Evolutionary conservation across 2,329 filamentous ascomycete genomes (phyloP), one percentile per base, ranked within the genome.

Genomic region (Talaromyces sp.): DNA sequence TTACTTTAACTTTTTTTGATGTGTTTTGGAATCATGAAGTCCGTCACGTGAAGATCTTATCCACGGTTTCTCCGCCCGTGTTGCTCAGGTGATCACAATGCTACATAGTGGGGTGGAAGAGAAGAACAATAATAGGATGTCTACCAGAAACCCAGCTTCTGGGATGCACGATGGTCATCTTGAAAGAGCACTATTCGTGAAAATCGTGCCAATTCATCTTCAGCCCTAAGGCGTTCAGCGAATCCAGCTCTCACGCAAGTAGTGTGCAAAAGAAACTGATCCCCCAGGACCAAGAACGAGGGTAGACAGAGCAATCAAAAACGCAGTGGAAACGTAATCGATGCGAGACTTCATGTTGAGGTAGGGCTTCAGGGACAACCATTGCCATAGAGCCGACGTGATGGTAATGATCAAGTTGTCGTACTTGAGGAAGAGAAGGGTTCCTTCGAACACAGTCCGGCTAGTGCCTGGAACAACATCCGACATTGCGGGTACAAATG

Each of bases 381-480:
- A 58, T 13, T 39, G 54, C 54, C 54, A 58, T 9, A 58, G 14
- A 58, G 54, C 54, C 6, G 54, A 58, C 11, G 54, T 24, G n/a
- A 58, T 39, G 35, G n/a, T 58, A 41, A 41, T 58, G 9, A 58
- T 58, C n/a, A 58, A 10, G n/a, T 39, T 39, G 14, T 58, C 54
- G 19, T 58, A 58, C 37, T 58, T 58, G n/a, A 58, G 33, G 37
- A 58, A 58, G 13, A 58, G 37, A n/a, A 58, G 37, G 8, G 54
- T 39, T 16, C 54, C 54, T 24, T 58, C 54, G 16, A 37, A 41
- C 16, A 58, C 31, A 2, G 54, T 58, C n/a, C 54, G 37, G 19
- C 37, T 33, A 27, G 33, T 58, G 54, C 37, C 33, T 37, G 54
- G 54, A 37, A 58, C 54, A n/a, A 58, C 54, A 31, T 58, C 54